A percentile compares a stretch with the other conserved stretches of the same genome.
Evolutionary conservation across 306 rosid genomes (phyloP).

Genomic region (Quercus bicolor): DNA sequence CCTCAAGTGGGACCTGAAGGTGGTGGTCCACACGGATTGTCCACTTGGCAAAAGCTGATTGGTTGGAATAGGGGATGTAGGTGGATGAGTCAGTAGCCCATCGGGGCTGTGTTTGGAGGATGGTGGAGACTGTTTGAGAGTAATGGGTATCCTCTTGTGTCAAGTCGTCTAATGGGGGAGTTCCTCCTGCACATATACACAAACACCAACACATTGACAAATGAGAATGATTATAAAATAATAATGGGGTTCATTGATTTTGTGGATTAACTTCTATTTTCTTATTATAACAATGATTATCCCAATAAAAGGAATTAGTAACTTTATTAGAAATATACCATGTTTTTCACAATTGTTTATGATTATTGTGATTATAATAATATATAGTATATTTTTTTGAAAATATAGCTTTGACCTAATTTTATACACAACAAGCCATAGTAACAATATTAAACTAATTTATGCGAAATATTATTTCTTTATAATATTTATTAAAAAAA

Average conservation of each 20-base stretch:
- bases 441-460: no score
- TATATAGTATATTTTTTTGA: no score
- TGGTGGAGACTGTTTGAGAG: slow-evolving; percentile 68
- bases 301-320: no score
- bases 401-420: no score
- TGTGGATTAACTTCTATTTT: no score
- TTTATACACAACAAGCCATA: no score
- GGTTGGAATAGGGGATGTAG: slow-evolving; percentile 35
- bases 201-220: not conserved
- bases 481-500: no score
- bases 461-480: no score
- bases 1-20: slow-evolving; percentile 21
- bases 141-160: slow-evolving; percentile 73
- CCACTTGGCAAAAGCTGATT: slow-evolving; percentile 71
- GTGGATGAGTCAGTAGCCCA: slow-evolving; percentile 42
- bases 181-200: slow-evolving; percentile 4
- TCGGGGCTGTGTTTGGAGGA: slow-evolving; percentile 56
- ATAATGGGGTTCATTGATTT: not conserved
- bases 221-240: not conserved
- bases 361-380: no score
- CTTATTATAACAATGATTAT: not conserved
- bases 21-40: slow-evolving; percentile 15
- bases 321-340: no score
- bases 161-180: slow-evolving; percentile 43
- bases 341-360: no score